Percentiles rank a stretch among this genome's conserved stretches.
Conservation (phyloP, 768 basidiomycete species). For the Suillus discolor region DNA sequence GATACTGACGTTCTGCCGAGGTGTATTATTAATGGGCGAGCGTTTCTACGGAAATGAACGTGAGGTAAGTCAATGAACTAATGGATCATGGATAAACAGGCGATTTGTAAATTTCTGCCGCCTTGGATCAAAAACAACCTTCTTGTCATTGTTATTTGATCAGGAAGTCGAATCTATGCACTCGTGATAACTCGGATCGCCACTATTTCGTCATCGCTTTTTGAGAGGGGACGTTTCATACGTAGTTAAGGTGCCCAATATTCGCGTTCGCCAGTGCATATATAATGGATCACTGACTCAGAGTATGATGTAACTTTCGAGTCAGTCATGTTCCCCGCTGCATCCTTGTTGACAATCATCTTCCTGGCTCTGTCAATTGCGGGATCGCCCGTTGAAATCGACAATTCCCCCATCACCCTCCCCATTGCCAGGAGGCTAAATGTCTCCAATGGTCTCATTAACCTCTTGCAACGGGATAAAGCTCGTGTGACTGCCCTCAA, state of each 20-base stretch:
- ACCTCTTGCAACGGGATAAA: conserved; percentile 53
- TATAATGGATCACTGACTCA: background rate
- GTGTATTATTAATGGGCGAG: background rate
- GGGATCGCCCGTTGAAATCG: conserved; percentile 44
- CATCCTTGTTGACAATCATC: conserved; percentile 45
- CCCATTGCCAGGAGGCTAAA: conserved; percentile 56
- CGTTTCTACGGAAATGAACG: background rate
- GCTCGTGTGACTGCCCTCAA: conserved; percentile 40
- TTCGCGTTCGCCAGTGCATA: background rate
- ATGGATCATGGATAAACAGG: background rate
- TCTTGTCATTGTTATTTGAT: background rate
- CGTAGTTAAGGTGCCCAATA: background rate
- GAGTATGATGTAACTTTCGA: too few species aligned
- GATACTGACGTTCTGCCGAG: background rate
- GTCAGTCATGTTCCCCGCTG: conserved; percentile 38
- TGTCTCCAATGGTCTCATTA: conserved; percentile 44
- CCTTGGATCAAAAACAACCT: background rate
- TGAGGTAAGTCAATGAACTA: background rate
- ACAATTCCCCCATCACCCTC: conserved; percentile 44
- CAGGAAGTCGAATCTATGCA: background rate
- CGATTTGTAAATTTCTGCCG: background rate
- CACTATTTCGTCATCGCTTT: background rate
- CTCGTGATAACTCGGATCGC: background rate
- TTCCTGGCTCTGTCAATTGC: conserved; percentile 48
- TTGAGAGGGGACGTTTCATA: background rate